Conservation (phyloP, 2,329 filamentous ascomycete species). For the Xylariaceae sp. region DNA sequence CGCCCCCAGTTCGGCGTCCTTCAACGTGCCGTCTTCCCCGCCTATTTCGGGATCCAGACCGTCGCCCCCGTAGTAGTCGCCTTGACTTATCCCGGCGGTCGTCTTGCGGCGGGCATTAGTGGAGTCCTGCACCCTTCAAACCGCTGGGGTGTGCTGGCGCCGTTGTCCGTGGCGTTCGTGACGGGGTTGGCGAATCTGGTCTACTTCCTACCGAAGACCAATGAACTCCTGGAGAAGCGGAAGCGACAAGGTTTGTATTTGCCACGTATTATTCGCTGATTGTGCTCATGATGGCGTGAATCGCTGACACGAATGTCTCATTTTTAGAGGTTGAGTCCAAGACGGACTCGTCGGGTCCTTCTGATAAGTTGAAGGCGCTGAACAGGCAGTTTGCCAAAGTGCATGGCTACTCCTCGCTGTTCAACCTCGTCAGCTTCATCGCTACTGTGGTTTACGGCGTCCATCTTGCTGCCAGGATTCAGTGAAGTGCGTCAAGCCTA, state of each 20-base stretch:
- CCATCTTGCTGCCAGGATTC: slow-evolving; percentile 60
- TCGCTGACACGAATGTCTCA: slow-evolving; percentile 15
- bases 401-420: slow-evolving; percentile 73
- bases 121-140: slow-evolving; percentile 58
- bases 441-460: slow-evolving; percentile 74
- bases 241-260: slow-evolving; percentile 65
- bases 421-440: slow-evolving; percentile 68
- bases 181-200: slow-evolving; percentile 65
- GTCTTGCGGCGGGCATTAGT: slow-evolving; percentile 35
- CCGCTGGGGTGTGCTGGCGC: slow-evolving; percentile 59
- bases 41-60: slow-evolving; percentile 84
- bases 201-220: slow-evolving; percentile 70
- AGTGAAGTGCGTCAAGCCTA: slow-evolving; percentile 30
- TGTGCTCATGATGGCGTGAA: neutral
- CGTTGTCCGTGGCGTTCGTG: slow-evolving; percentile 65
- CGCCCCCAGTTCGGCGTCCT: slow-evolving; percentile 75
- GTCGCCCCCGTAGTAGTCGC: slow-evolving; percentile 66
- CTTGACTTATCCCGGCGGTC: slow-evolving; percentile 64
- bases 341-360: slow-evolving; percentile 73
- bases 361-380: slow-evolving; percentile 72
- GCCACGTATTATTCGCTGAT: neutral
- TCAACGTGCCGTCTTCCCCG: slow-evolving; percentile 75
- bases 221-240: slow-evolving; percentile 66
- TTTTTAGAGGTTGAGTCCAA: slow-evolving; percentile 56
- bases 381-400: slow-evolving; percentile 74